Evolutionary conservation across 352 stramenopile genomes (phyloP), one percentile per base, ranked within the genome.

Genomic region (Hyaloperonospora brassicae): DNA sequence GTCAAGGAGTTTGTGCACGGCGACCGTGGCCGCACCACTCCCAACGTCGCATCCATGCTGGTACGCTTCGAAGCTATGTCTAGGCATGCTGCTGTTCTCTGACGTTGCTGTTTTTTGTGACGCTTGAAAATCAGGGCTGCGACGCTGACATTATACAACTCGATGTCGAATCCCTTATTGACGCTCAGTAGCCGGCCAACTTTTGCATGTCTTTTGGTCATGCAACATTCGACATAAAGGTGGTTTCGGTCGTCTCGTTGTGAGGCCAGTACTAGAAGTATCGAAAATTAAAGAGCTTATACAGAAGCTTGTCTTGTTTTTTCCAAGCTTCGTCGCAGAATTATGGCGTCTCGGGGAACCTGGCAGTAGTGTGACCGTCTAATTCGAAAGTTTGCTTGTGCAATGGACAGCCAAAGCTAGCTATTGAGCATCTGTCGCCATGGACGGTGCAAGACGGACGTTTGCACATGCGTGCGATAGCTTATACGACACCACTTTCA

Each of bases 1-100:
- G 96, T 99, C 41, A 99, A 99, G 66, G 97, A 99, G 75, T 99
- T 99, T 70, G 93, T 99, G 22, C 96, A 99, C 68, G 95, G 96
- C 14, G 97, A 99, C 77, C 89, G 98, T 34, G 95, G 96, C 9
- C 84, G 97, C 45, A 99, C 97, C n/a, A 57, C 85, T 56, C 97
- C 97, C 11, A 98, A 94, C 64, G 76, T 99, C 9, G 76, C 84
- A 5, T 79, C 81, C 10, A 82, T 98, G 55, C 66, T 98, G 45
- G 84, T 86, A 76, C 8, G 68, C 60, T 54, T 5, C 23, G 43
- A 36, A 31, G 27, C 5, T 59, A 17, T 24, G 21, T 1, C 14
- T 34, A 22, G 31, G 2, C 27, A 24, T 21, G 41, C 6, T 39
- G 22, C 51, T 27, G 40, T 13, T 38, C 11, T 13, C 53, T 21